Evolutionary conservation across 164 flowering plant genomes (phyloP).

Genomic region (Berberis vulgaris): DNA sequence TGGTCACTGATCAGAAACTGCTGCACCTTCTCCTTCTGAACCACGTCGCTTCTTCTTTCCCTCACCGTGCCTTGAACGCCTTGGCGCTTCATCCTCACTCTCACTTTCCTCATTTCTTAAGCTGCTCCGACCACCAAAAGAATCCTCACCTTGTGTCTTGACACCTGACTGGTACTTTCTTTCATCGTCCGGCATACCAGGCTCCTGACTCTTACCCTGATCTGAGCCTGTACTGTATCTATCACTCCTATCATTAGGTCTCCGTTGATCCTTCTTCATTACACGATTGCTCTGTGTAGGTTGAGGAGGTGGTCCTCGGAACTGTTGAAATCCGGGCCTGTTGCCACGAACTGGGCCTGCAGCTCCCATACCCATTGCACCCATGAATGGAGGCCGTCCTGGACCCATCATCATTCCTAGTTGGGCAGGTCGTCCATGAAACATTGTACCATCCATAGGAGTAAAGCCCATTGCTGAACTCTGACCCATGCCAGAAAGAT

Average conservation of each 20-base stretch:
- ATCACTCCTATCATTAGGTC: conserved; percentile 34
- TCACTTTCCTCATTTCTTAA: conserved; percentile 74
- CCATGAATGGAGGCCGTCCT: conserved; percentile 84
- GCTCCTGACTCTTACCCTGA: conserved; percentile 43
- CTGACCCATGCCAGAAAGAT: conserved; percentile 35
- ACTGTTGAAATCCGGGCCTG: conserved; percentile 46
- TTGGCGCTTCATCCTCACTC: conserved; percentile 96
- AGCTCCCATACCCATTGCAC: conserved; percentile 44
- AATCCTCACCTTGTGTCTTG: conserved; percentile 36
- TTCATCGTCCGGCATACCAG: conserved; percentile 35
- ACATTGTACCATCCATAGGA: conserved; percentile 35
- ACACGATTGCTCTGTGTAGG: conserved; percentile 31
- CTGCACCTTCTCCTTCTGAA: background rate
- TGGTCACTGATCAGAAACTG: too few species aligned
- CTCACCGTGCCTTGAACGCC: conserved; percentile 90
- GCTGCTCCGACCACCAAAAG: conserved; percentile 36
- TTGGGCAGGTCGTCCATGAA: conserved; percentile 49
- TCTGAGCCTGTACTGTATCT: conserved; percentile 39
- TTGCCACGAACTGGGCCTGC: conserved; percentile 30
- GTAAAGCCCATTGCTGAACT: conserved; percentile 22
- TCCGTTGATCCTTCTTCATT: conserved; percentile 54
- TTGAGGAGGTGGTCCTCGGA: conserved; percentile 35
- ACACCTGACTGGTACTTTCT: conserved; percentile 29
- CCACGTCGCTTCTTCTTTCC: conserved; percentile 61
- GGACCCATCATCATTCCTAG: conserved; percentile 91